Conservation (phyloP, 768 basidiomycete genomes). For the Macrolepiota dolichaula region DNA sequence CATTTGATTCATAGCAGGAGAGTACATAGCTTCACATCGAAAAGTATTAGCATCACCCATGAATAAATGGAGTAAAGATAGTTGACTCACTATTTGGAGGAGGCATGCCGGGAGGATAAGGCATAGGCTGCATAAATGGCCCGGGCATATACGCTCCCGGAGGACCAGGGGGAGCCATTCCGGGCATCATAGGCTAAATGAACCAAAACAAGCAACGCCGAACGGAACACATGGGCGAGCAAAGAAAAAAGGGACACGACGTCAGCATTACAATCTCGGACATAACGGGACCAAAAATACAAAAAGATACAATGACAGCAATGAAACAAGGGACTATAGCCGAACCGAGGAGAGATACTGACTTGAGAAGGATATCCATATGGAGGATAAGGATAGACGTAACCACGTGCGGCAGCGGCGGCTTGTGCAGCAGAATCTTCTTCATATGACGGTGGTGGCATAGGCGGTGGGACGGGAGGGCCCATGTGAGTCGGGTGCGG, state of each 20-base stretch:
- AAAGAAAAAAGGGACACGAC: background rate
- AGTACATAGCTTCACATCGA: slow-evolving; percentile 64
- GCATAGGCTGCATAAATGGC: slow-evolving; percentile 85
- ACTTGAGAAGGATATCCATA: slow-evolving; percentile 80
- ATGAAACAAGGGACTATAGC: no score
- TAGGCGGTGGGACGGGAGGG: slow-evolving; percentile 63
- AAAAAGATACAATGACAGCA: background rate
- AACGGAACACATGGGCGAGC: background rate
- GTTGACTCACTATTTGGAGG: slow-evolving; percentile 65
- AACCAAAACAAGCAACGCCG: background rate
- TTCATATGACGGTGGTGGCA: slow-evolving; percentile 76
- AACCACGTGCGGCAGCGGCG: slow-evolving; percentile 49
- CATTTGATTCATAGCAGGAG: slow-evolving; percentile 84
- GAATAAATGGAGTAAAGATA: background rate
- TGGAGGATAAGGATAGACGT: slow-evolving; percentile 73
- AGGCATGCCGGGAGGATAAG: slow-evolving; percentile 75
- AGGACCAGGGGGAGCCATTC: slow-evolving; percentile 75
- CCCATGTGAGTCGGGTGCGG: slow-evolving; percentile 64
- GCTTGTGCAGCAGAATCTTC: slow-evolving; percentile 68
- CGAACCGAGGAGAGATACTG: slow-evolving; percentile 17
- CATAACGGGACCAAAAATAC: background rate
- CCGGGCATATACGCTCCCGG: slow-evolving; percentile 77
- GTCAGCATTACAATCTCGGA: background rate
- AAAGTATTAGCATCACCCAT: slow-evolving; percentile 10
- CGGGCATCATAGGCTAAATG: slow-evolving; percentile 76